Percentiles rank a stretch among this genome's conserved stretches.
Evolutionary conservation across 345 rosid species (phyloP).

Genomic region (Heritiera littoralis): DNA sequence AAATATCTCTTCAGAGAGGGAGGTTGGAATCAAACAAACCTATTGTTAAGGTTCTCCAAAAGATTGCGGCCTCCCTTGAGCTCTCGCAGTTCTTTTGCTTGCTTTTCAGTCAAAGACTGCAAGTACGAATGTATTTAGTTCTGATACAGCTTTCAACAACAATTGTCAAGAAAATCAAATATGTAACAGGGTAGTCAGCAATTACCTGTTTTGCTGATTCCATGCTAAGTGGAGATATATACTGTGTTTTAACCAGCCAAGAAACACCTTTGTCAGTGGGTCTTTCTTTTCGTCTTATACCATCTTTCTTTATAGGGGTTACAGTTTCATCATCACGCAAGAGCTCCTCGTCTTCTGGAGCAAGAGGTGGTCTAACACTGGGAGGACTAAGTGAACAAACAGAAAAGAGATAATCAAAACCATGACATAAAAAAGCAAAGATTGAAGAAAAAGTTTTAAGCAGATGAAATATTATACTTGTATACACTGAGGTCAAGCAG

Average conservation of each 20-base stretch:
- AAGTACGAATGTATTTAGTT: constrained; percentile 24
- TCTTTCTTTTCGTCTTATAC: constrained; percentile 83
- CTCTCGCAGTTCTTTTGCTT: constrained; percentile 91
- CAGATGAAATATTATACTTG: constrained; percentile 54
- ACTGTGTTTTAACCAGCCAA: constrained; percentile 97
- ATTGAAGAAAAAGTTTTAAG: constrained; percentile 14
- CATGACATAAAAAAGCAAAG: constrained; percentile 16
- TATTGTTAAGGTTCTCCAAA: constrained; percentile 72
- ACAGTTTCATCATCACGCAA: constrained; percentile 79
- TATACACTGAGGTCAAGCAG: constrained; percentile 93
- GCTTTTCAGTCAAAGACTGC: constrained; percentile 93
- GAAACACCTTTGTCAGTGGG: constrained; percentile 95
- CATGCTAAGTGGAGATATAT: constrained; percentile 82
- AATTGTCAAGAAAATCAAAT: constrained; percentile 8
- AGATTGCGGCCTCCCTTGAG: constrained; percentile 70
- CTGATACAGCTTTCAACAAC: constrained; percentile 19
- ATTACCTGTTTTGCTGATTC: constrained; percentile 86
- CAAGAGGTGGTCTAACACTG: constrained; percentile 60
- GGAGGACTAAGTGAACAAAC: constrained; percentile 58
- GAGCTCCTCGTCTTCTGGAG: constrained; percentile 88
- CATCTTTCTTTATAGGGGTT: constrained; percentile 82
- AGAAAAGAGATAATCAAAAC: constrained; percentile 21
- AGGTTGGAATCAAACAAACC: constrained; percentile 51
- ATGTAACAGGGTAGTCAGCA: not conserved
- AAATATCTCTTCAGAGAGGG: constrained; percentile 12